A percentile compares a stretch with the other conserved stretches of the same genome.
phyloP scores from a whole-genome alignment of 139 green algal species.

The Eudorina sp. region DNA sequence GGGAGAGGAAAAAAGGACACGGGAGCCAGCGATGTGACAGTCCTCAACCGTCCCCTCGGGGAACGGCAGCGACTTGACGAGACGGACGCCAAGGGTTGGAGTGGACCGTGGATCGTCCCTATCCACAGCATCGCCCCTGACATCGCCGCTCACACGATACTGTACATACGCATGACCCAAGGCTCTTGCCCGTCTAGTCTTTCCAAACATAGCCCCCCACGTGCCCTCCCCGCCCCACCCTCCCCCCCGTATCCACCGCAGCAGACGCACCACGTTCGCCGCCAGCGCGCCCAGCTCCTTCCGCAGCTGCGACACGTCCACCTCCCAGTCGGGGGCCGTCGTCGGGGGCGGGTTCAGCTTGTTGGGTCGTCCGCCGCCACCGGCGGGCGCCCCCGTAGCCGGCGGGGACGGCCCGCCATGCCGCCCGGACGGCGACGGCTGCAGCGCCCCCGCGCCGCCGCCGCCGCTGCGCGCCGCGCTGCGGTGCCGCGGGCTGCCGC shows the following conservation, averaged over 20 bases:
- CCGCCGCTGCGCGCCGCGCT: background rate
- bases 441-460: background rate
- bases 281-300: constrained; percentile 35
- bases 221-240: no score
- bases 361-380: constrained; percentile 20
- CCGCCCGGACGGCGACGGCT: background rate
- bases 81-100: no score
- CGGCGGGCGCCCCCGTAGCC: background rate
- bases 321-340: constrained; percentile 20
- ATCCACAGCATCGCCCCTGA: no score
- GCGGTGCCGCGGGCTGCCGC: background rate
- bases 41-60: background rate
- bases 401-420: background rate
- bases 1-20: background rate
- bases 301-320: constrained; percentile 28
- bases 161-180: no score
- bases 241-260: no score
- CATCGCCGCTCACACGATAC: no score
- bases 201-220: no score
- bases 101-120: no score
- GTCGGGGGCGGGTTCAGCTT: background rate
- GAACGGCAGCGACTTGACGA: background rate
- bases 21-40: background rate
- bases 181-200: no score
- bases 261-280: constrained; percentile 32